Evolutionary conservation across 257 asterid species (phyloP), one percentile per base, ranked within the genome.

Genomic region (Fraxinus quadrangulata): DNA sequence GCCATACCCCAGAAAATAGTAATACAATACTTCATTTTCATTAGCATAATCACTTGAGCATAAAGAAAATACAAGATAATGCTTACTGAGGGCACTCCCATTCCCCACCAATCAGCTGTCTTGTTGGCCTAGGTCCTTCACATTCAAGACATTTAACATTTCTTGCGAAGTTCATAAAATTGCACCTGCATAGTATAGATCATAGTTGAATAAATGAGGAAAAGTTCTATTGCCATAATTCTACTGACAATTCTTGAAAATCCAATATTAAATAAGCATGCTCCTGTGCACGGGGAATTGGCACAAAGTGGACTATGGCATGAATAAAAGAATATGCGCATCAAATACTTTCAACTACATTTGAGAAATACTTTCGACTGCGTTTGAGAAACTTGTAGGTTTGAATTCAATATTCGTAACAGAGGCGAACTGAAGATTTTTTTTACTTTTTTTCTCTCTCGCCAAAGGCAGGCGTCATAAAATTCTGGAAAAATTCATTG

Each of bases 21-120:
- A 56, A 19, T n/a, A 19, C 24, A 17, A 17, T 51, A 51, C 19
- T 51, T 45, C 19, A 2, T 17, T 51, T 51, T 17, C 19, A 17
- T 51, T 14, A 51, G 63, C 63, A 51, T 72, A 56, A 56, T 21
- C 66, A 33, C 17, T 39, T 72, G 2, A 78, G 76, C 45, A 73
- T n/a, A 78, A 40, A 59, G 26, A 81, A 39, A 40, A 68, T 11
- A 42, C 9, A 59, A 49, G 77, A 3, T 16, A 69, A 51, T 78
- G 65, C 94, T 91, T 85, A 95, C 99, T 86, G 90, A 74, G 98
- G 93, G 85, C 99, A 95, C 70, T 95, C 97, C 99, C 99, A 95
- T 85, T 95, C 99, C 77, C 91, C 90, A 63, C 97, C 97, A 75
- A 88, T 84, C 71, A 93, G 89, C 84, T 85, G 91, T 79, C 80